Percentiles rank a stretch among this genome's conserved stretches.
phyloP scores from a whole-genome alignment of 176 grass and related monocot species.

The Oryza officinalis region DNA sequence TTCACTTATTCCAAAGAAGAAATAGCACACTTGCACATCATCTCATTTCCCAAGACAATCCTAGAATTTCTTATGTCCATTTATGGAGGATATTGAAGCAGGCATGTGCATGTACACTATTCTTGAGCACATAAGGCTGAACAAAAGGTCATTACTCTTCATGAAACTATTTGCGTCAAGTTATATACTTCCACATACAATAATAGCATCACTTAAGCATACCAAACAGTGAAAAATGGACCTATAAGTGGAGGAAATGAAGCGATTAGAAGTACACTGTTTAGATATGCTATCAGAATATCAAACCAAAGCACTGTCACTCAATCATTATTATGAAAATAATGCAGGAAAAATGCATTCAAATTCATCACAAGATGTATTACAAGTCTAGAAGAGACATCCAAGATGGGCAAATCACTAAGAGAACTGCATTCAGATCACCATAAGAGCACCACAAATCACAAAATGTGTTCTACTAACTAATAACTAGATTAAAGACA shows the following conservation, averaged over 20 bases:
- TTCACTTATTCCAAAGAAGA: neutral
- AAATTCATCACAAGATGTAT: neutral
- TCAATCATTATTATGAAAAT: neutral
- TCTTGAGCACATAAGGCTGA: neutral
- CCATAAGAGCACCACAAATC: slow-evolving; percentile 7
- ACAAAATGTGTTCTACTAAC: neutral
- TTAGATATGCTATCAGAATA: slow-evolving; percentile 15
- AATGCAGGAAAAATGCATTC: neutral
- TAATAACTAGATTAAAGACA: neutral
- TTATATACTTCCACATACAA: slow-evolving; percentile 4
- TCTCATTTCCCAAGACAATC: neutral
- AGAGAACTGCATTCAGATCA: neutral
- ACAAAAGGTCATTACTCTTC: neutral
- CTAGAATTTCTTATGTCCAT: neutral
- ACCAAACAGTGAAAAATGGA: neutral
- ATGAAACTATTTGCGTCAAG: neutral
- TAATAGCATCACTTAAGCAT: slow-evolving; percentile 8
- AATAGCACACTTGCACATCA: neutral
- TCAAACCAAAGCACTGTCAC: neutral
- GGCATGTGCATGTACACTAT: neutral
- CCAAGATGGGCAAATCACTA: neutral
- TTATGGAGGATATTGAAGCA: neutral
- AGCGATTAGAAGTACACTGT: neutral
- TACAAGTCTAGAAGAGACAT: neutral
- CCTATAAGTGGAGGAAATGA: neutral